Evolutionary conservation across 768 basidiomycete species (phyloP), one percentile per base, ranked within the genome.

Genomic region (Russula griseocarnosa): DNA sequence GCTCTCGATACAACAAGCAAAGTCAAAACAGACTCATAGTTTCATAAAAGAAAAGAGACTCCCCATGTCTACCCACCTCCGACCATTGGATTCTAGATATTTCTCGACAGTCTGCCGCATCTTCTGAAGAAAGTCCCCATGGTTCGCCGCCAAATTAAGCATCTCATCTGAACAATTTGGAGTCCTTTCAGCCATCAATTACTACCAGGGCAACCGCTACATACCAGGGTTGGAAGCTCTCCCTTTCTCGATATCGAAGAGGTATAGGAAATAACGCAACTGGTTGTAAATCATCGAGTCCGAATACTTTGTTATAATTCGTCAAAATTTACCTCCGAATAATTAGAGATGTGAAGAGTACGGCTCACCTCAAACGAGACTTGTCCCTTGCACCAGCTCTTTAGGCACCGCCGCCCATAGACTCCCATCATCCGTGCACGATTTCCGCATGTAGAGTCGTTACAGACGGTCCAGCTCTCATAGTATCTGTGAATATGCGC

Each of bases 391-490:
- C 94, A 96, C 11, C 81, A 84, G 7, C 73, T 76, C 52, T 83
- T 82, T 60, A 94, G 72, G 73, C 97, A 99, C 55, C 87, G 79
- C 36, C 86, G 82, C 7, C 93, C 94, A 73, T 94, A 95, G 0
- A 98, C 92, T 40, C 90, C 81, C 92, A 98, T 96, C 82, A 87
- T 90, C 22, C 97, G 81, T n/a, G 96, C 94, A 42, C 90, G 82
- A 64, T 85, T 80, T 10, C 83, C 83, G 71, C 97, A 99, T 0
- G 87, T 88, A 24, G 83, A 78, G 66, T 98, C 97, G 69, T 94
- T 83, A 75, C 97, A 99, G 6, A 88, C 76, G 1, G 83, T 87
- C 90, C 91, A 95, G 1, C 86, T 86, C 70, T 97, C 85, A 71
- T 99, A 98, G 74, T 95, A 98, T 69, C 79, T 82, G 9, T 79